Conservation (phyloP, 164 flowering plant species). For the Chimonanthus salicifolius region DNA sequence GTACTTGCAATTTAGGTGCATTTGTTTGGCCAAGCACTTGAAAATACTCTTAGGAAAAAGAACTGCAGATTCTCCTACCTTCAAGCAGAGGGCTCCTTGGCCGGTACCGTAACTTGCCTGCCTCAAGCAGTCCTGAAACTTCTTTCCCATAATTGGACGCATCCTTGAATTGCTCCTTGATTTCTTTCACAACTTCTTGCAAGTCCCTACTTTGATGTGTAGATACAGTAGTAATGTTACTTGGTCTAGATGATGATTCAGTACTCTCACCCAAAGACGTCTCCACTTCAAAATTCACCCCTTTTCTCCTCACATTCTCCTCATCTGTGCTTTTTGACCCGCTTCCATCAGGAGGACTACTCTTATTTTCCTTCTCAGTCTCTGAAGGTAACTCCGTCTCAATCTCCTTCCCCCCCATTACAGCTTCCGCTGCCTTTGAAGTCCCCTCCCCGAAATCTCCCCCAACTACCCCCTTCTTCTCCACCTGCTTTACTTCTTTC, state of each 20-base stretch:
- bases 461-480: conserved; percentile 22
- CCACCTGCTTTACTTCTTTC: conserved; percentile 19
- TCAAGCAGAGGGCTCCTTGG: conserved; percentile 35
- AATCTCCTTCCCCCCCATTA: conserved; percentile 5
- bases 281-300: conserved; percentile 14
- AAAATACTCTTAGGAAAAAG: neutral
- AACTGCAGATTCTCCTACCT: conserved; percentile 36
- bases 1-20: too few relatives aligned
- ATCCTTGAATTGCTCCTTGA: conserved; percentile 65
- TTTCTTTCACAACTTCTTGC: conserved; percentile 72
- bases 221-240: conserved; percentile 47
- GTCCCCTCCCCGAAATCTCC: conserved; percentile 31
- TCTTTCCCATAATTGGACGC: conserved; percentile 73
- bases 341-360: conserved; percentile 31
- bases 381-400: conserved; percentile 11
- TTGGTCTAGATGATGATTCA: conserved; percentile 20
- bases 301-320: conserved; percentile 32
- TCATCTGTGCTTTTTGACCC: conserved; percentile 35
- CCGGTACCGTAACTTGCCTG: conserved; percentile 68
- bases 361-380: conserved; percentile 21
- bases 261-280: neutral
- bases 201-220: conserved; percentile 60
- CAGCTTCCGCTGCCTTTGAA: conserved; percentile 27
- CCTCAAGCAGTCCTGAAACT: conserved; percentile 78
- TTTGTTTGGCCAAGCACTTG: too few relatives aligned